A percentile compares a stretch with the other conserved stretches of the same genome.
Evolutionary conservation across 2,329 filamentous ascomycete genomes (phyloP).

Genomic region (Aureobasidium sp.): DNA sequence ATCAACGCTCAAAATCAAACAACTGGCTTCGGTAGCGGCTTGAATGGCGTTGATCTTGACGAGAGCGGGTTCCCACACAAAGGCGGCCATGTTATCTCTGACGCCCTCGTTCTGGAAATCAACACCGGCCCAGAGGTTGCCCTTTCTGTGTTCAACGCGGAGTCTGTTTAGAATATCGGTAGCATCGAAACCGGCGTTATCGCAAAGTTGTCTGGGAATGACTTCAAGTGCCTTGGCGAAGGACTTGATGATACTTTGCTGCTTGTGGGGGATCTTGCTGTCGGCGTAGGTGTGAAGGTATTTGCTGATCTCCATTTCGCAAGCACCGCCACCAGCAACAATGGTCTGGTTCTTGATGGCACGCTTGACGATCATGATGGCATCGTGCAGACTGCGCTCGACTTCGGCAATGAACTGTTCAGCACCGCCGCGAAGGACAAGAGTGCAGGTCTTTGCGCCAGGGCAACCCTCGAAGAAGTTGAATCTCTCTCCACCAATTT

Average conservation of each 20-base stretch:
- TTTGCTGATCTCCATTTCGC: constrained; percentile 93
- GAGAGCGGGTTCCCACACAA: constrained; percentile 94
- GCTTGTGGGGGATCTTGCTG: constrained; percentile 86
- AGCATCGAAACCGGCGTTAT: constrained; percentile 96
- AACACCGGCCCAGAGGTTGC: constrained; percentile 88
- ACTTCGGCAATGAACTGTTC: constrained; percentile 99
- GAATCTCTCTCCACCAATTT: constrained; percentile 95
- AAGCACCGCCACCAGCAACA: constrained; percentile 88
- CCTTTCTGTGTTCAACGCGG: constrained; percentile 91
- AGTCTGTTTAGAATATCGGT: constrained; percentile 96
- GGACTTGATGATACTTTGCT: constrained; percentile 94
- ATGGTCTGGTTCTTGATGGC: constrained; percentile 92
- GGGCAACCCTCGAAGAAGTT: constrained; percentile 98
- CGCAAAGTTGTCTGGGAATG: constrained; percentile 92
- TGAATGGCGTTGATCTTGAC: constrained; percentile 97
- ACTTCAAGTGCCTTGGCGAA: constrained; percentile 97
- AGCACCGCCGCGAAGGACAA: constrained; percentile 88
- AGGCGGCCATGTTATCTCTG: constrained; percentile 86
- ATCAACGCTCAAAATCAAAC: constrained; percentile 90
- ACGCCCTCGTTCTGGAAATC: constrained; percentile 92
- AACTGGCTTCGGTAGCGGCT: constrained; percentile 90
- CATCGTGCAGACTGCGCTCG: constrained; percentile 93
- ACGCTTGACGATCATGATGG: constrained; percentile 99
- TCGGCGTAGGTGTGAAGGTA: constrained; percentile 91
- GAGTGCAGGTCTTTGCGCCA: constrained; percentile 90